Evolutionary conservation across 768 basidiomycete genomes (phyloP).

Genomic region (Symmetrospora coprosmae): DNA sequence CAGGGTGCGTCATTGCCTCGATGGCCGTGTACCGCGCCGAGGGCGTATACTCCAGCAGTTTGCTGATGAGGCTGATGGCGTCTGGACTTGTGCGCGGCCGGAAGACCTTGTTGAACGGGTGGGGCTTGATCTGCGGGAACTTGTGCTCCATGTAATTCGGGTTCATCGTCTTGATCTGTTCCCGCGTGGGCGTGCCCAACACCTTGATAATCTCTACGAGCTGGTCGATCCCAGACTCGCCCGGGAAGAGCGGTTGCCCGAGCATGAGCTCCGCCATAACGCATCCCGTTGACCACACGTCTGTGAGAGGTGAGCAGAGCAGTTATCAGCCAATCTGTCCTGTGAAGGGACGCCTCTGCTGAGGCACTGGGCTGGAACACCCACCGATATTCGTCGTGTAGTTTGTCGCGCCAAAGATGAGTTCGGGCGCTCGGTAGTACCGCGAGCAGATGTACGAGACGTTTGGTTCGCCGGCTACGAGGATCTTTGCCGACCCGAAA

Average conservation of each 20-base stretch:
- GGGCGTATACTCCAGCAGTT: conserved; percentile 95
- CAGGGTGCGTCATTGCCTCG: conserved; percentile 68
- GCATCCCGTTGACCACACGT: conserved; percentile 99
- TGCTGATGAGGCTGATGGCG: conserved; percentile 88
- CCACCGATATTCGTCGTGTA: conserved; percentile 97
- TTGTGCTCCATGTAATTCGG: conserved; percentile 99
- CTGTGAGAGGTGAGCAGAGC: conserved; percentile 40
- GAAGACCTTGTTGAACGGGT: conserved; percentile 98
- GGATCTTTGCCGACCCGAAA: conserved; percentile 97
- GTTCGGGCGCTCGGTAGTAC: conserved; percentile 97
- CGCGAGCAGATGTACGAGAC: conserved; percentile 99
- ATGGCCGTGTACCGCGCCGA: conserved; percentile 75
- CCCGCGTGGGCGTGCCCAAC: conserved; percentile 89
- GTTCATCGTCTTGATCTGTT: conserved; percentile 99
- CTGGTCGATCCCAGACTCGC: conserved; percentile 81
- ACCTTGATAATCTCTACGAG: conserved; percentile 99
- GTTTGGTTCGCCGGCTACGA: conserved; percentile 94
- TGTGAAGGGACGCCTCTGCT: background rate
- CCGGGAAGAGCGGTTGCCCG: conserved; percentile 95
- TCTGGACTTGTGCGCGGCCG: conserved; percentile 89
- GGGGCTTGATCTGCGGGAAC: conserved; percentile 99
- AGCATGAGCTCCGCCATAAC: conserved; percentile 99
- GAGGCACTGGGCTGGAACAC: conserved; percentile 33
- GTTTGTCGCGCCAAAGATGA: conserved; percentile 98
- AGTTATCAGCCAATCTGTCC: background rate